Percentiles rank a stretch among this genome's conserved stretches.
These are phyloP conservation scores for Zygoascus sp. DNA, from an alignment of 1,139 yeast genomes.

Conservation along the genomic window DNA sequence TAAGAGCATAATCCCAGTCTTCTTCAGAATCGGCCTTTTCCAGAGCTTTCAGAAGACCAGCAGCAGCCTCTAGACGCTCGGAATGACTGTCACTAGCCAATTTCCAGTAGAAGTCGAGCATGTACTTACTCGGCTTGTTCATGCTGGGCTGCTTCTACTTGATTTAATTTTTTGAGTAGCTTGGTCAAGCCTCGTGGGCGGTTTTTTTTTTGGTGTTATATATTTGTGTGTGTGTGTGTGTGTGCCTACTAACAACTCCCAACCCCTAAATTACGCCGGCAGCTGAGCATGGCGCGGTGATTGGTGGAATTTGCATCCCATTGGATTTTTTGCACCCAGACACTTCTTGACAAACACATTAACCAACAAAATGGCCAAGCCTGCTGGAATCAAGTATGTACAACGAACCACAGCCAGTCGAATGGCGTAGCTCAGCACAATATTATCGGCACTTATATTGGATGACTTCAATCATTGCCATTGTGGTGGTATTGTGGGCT, in stretches of 20 bases:
- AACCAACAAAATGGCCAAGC: constrained; percentile 20
- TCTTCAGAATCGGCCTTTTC: constrained; percentile 41
- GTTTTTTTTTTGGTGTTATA: constrained; percentile 1
- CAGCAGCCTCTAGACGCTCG: constrained; percentile 73
- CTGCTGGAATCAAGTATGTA: constrained; percentile 33
- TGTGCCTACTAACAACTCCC: constrained; percentile 1
- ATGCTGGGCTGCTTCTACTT: too few species aligned
- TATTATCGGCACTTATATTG: background rate
- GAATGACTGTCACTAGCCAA: constrained; percentile 72
- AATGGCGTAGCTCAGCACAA: background rate
- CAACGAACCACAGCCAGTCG: background rate
- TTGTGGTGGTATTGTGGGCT: too few species aligned
- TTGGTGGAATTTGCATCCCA: constrained; percentile 5
- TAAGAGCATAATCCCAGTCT: constrained; percentile 81
- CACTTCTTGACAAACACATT: background rate
- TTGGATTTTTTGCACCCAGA: constrained; percentile 5
- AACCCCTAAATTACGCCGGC: constrained; percentile 9
- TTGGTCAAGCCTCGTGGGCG: background rate
- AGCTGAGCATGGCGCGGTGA: constrained; percentile 4
- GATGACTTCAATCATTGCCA: too few species aligned
- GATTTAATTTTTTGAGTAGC: background rate
- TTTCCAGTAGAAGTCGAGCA: constrained; percentile 64
- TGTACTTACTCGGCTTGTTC: constrained; percentile 1
- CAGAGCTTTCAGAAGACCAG: constrained; percentile 55
- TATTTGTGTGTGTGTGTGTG: background rate